Percentiles rank a stretch among this genome's conserved stretches.
These are phyloP conservation scores for Cladorrhinum sp. DNA, from an alignment of 2,329 filamentous ascomycete genomes.

Conservation along the genomic window DNA sequence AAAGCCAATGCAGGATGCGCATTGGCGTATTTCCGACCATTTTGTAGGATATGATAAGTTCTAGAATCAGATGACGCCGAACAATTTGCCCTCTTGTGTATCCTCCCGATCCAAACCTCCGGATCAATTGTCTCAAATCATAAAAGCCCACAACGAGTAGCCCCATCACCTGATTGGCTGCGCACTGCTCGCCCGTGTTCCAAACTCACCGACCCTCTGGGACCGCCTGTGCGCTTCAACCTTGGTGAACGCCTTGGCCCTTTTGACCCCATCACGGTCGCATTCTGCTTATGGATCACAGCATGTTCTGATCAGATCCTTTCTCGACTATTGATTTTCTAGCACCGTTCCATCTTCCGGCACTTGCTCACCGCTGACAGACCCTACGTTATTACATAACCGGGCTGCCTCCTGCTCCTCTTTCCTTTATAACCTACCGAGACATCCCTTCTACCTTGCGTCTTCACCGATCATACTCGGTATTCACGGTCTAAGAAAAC, in stretches of 20 bases:
- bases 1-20: no score
- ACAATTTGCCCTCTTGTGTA: no score
- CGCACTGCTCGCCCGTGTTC: neutral
- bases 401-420: neutral
- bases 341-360: neutral
- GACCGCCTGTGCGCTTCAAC: neutral
- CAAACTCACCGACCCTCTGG: neutral
- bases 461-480: no score
- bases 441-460: slow-evolving; percentile 18
- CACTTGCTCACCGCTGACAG: neutral
- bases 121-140: neutral
- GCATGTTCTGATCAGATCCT: neutral
- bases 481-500: no score
- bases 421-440: slow-evolving; percentile 1
- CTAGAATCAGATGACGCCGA: no score
- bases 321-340: neutral
- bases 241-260: slow-evolving; percentile 1
- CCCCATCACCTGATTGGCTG: neutral
- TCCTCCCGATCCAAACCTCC: neutral
- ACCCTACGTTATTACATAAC: neutral
- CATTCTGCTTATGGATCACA: neutral
- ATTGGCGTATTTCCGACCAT: neutral
- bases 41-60: no score
- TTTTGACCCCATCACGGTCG: neutral
- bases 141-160: neutral